Evolutionary conservation across 208 protist genomes (phyloP).

Genomic region (Trypanosoma melophagium): DNA sequence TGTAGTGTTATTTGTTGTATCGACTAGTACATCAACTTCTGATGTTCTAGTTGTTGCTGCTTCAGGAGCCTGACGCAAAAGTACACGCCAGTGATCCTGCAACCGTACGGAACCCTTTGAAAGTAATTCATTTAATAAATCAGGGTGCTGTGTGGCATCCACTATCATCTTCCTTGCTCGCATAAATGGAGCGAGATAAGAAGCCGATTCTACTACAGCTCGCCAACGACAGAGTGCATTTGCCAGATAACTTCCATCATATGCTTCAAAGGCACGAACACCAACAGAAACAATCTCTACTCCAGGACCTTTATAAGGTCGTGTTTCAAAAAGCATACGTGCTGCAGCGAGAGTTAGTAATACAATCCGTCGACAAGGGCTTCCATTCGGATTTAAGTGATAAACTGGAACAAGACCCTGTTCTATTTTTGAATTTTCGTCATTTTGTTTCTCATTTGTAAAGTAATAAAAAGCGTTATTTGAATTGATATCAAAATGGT

Average conservation of each 20-base stretch:
- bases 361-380: conserved; percentile 73
- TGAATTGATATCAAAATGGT: conserved; percentile 60
- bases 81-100: conserved; percentile 61
- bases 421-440: neutral
- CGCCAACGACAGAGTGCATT: conserved; percentile 80
- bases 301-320: conserved; percentile 87
- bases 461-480: conserved; percentile 42
- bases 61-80: conserved; percentile 35
- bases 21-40: conserved; percentile 20
- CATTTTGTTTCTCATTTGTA: neutral
- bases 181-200: conserved; percentile 60
- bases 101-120: conserved; percentile 69
- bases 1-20: neutral
- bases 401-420: conserved; percentile 76
- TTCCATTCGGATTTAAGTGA: conserved; percentile 84
- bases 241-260: conserved; percentile 74
- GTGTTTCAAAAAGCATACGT: conserved; percentile 65
- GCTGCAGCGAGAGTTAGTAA: conserved; percentile 68
- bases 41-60: neutral
- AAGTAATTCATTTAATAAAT: conserved; percentile 60
- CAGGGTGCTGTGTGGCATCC: conserved; percentile 32
- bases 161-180: conserved; percentile 63
- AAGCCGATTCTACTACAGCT: conserved; percentile 77
- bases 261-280: conserved; percentile 82
- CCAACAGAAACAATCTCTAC: conserved; percentile 87